Conservation (phyloP, 106 monocot genomes). For the Dioscorea zingiberensis region DNA sequence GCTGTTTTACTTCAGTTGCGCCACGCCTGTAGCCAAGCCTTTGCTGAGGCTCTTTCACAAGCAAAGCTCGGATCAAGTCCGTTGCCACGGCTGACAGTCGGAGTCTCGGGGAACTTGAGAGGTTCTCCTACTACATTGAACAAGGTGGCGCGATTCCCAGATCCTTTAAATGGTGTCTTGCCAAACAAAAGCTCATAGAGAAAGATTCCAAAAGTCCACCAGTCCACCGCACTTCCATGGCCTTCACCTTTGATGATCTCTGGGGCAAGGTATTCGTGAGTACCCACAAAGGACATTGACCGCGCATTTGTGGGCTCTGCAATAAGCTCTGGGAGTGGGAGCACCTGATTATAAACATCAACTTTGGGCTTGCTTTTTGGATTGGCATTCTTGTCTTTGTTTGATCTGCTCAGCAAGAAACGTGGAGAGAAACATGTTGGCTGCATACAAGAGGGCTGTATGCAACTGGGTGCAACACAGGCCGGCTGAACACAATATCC, state of each 20-base stretch:
- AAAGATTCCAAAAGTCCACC: conserved; percentile 1
- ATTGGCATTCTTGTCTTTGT: not conserved
- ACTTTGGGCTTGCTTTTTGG: not conserved
- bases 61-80: not conserved
- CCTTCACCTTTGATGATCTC: not conserved
- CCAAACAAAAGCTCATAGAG: conserved; percentile 1
- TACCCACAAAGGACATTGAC: conserved; percentile 1
- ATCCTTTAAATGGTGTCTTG: no score
- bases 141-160: not conserved
- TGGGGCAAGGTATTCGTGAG: not conserved
- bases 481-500: not conserved
- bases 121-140: not conserved
- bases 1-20: not conserved
- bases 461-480: not conserved
- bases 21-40: not conserved
- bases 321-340: not conserved
- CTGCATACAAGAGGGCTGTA: not conserved
- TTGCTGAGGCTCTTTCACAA: not conserved
- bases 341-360: not conserved
- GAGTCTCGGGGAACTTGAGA: not conserved
- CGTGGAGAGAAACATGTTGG: not conserved
- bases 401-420: not conserved
- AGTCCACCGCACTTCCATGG: not conserved
- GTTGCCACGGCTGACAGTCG: not conserved
- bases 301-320: conserved; percentile 2